Base-by-base conservation (phyloP, 2,329 filamentous ascomycete genomes). In the Cadophora malorum region DNA sequence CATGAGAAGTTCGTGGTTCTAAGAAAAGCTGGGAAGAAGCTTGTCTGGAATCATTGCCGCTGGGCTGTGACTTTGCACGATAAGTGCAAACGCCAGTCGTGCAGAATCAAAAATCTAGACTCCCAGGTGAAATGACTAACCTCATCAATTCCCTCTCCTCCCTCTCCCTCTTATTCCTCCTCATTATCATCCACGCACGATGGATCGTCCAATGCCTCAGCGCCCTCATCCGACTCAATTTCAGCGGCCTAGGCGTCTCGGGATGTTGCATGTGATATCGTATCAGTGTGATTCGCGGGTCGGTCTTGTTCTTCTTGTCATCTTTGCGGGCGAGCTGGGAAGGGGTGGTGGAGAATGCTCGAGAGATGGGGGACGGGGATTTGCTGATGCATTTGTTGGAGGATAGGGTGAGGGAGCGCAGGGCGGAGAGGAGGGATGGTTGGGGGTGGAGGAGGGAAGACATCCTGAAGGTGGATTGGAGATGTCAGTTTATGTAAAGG, bases 121-220 rank as follows among this genome's bases (percentile, higher is more conserved):
- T 28, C 28, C 5, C 28, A 28, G 5, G 28, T 28, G 28, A 5
- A 28, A 28, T 28, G 28, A 71, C 68, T 63, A 88, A 88, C 52
- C 92, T 85, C 81, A 93, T 88, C 58, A 97, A 85, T 79, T 94
- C 92, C 65, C 85, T 82, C 78, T 92, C 85, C 63, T 88, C 85
- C 45, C 83, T 81, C 71, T 86, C 83, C 60, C 89, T 89, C 75
- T 89, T 85, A 78, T 91, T 87, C 74, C 90, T 86, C 75, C 90
- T 89, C 81, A 91, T 91, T 35, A 98, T 85, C 76, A 92, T 86
- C 93, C 94, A 98, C 25, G 95, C 95, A 75, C 96, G 94, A 84
- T 98, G 94, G 80, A 99, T 98, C 63, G 96, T 98, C 96, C 96
- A 99, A 85, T 99, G 96, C 58, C 96, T 92, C 72, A 99, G 89